Evolutionary conservation across 140 eudicot genomes (phyloP), one percentile per base, ranked within the genome.

Genomic region (Erigeron philadelphicus): DNA sequence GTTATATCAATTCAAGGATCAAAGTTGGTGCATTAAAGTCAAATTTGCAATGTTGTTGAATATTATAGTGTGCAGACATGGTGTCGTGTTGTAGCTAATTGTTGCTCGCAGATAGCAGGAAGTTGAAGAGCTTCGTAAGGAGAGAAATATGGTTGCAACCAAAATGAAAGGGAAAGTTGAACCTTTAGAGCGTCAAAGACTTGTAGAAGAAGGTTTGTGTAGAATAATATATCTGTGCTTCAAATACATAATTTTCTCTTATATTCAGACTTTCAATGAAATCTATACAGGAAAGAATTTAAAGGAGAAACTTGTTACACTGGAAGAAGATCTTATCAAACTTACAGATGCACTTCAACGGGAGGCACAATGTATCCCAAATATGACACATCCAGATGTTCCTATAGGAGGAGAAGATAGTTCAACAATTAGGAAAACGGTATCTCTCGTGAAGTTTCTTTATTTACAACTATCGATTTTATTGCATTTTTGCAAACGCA

Each of bases 321-420:
- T 92, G 62, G 98, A 92, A 79, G 98, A 88, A 74, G 90, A 92
- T 65, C 86, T 92, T 71, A 64, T 84, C 38, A 88, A 84, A 75
- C 88, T 92, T 49, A 92, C 88, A 0, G 96, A 92, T 52, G 83
- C 86, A 31, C 86, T 92, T 61, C 98, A 92, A 81, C 78, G 70
- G 67, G 98, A 86, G 72, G 95, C 96, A 75, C 98, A 92, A 74
- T 79, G 84, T 48, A 86, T 92, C 71, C 98, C 98, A 57, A 92
- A 92, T 80, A 84, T 92, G 96, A 84, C 95, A 40, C 96, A 92
- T 84, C 96, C 96, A 66, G 95, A 92, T 79, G 98, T 83, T 72
- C 96, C 98, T 40, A 68, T 80, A 45, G 95, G 98, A 70, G 98
- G 91, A 48, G 96, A 92, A 72, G 95, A 88, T 78, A 74, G 77